phyloP scores from a whole-genome alignment of 148 eudicot species.

The Rhododendron williamsianum region DNA sequence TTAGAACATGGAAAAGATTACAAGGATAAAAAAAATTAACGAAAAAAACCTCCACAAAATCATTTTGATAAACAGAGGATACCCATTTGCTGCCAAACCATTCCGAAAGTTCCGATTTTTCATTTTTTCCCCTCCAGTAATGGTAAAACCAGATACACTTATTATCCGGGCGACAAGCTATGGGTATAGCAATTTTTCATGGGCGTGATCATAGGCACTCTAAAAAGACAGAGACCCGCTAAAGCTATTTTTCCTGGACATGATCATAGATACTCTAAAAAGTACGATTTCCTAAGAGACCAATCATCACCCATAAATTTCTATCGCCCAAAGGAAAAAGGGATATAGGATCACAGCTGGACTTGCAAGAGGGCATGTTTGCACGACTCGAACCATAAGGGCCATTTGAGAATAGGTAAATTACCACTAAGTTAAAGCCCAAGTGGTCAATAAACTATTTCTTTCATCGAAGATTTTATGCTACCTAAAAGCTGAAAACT shows the following conservation, averaged over 20 bases:
- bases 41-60: background rate
- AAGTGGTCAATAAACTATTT: background rate
- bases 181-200: background rate
- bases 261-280: background rate
- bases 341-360: background rate
- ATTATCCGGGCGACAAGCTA: background rate
- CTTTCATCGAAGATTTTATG: background rate
- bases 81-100: conserved; percentile 7
- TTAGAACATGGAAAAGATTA: background rate
- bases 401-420: background rate
- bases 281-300: too few relatives aligned
- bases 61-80: background rate
- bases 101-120: too few relatives aligned
- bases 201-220: background rate
- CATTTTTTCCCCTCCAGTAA: background rate
- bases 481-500: background rate
- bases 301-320: background rate
- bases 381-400: background rate
- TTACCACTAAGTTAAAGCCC: background rate
- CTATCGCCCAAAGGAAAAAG: background rate
- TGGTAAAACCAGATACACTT: background rate
- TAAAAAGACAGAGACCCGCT: background rate
- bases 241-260: background rate
- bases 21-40: background rate
- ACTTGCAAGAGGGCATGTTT: background rate